Evolutionary conservation across 306 rosid species (phyloP).

Genomic region (Purshia tridentata): DNA sequence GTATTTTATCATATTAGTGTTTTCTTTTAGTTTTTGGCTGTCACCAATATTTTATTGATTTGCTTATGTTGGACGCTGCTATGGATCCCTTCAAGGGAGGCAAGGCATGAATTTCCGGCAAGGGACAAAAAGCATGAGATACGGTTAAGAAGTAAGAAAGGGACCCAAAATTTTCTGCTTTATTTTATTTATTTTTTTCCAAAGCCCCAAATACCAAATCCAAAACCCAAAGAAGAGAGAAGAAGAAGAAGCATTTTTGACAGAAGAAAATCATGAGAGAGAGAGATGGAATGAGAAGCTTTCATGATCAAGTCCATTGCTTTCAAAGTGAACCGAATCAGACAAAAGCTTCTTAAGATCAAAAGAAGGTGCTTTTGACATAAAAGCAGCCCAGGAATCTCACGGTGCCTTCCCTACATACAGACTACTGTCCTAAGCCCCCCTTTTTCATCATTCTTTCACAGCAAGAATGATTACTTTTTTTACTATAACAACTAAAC

Average conservation of each 20-base stretch:
- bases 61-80: constrained; percentile 40
- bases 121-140: constrained; percentile 81
- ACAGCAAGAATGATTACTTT: constrained; percentile 60
- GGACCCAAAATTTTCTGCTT: constrained; percentile 39
- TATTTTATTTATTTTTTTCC: constrained; percentile 20
- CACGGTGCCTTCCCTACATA: constrained; percentile 39
- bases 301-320: constrained; percentile 68
- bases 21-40: constrained; percentile 37
- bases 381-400: constrained; percentile 79
- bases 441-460: constrained; percentile 75
- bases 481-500: constrained; percentile 55
- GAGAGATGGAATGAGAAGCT: constrained; percentile 36
- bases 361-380: constrained; percentile 69
- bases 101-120: constrained; percentile 85
- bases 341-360: constrained; percentile 76
- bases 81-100: constrained; percentile 70
- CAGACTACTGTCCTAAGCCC: constrained; percentile 45
- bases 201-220: constrained; percentile 18
- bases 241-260: constrained; percentile 12
- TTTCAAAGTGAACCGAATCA: constrained; percentile 78
- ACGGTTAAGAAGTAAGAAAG: constrained; percentile 54
- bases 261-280: constrained; percentile 26
- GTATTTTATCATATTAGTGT: neutral
- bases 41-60: constrained; percentile 43
- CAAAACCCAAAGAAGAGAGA: constrained; percentile 35